A percentile compares a stretch with the other conserved stretches of the same genome.
Evolutionary conservation across 2,329 filamentous ascomycete species (phyloP).

Genomic region (Didymella pinodella): DNA sequence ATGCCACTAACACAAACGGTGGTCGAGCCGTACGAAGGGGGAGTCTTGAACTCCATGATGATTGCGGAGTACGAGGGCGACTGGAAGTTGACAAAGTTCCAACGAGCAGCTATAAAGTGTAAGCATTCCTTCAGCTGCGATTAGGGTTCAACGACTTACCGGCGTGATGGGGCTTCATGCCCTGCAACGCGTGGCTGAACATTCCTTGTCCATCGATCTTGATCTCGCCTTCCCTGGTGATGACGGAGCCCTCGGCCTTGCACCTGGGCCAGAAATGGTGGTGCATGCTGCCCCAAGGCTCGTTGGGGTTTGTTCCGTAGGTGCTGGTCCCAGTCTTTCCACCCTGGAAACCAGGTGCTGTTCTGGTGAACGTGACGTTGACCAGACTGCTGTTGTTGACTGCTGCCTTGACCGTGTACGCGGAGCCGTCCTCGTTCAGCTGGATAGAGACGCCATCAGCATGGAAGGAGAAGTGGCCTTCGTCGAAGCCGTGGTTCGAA

Average conservation of each 20-base stretch:
- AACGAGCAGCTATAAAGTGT: conserved; percentile 69
- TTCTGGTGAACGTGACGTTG: conserved; percentile 81
- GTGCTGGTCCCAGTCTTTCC: conserved; percentile 84
- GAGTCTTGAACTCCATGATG: conserved; percentile 96
- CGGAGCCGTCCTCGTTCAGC: conserved; percentile 81
- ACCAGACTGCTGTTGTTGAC: conserved; percentile 82
- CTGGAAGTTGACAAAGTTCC: conserved; percentile 96
- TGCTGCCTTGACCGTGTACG: conserved; percentile 89
- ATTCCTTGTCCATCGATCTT: conserved; percentile 82
- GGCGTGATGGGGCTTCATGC: conserved; percentile 98
- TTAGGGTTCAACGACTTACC: conserved; percentile 57
- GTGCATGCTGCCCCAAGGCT: conserved; percentile 92
- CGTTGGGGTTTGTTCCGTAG: conserved; percentile 83
- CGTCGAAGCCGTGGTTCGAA: conserved; percentile 80
- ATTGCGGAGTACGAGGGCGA: conserved; percentile 84
- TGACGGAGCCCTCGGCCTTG: conserved; percentile 80
- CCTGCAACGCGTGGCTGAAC: conserved; percentile 87
- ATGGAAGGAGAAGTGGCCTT: conserved; percentile 82
- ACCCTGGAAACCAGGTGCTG: conserved; percentile 80
- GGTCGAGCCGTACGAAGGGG: conserved; percentile 88
- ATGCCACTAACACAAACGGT: conserved; percentile 84
- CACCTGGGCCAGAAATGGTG: conserved; percentile 96
- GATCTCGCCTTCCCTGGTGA: conserved; percentile 80
- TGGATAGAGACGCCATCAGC: conserved; percentile 86
- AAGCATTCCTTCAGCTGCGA: conserved; percentile 14